Base-by-base conservation (phyloP, 108 stramenopile genomes). In the Craspedostauros australis region DNA sequence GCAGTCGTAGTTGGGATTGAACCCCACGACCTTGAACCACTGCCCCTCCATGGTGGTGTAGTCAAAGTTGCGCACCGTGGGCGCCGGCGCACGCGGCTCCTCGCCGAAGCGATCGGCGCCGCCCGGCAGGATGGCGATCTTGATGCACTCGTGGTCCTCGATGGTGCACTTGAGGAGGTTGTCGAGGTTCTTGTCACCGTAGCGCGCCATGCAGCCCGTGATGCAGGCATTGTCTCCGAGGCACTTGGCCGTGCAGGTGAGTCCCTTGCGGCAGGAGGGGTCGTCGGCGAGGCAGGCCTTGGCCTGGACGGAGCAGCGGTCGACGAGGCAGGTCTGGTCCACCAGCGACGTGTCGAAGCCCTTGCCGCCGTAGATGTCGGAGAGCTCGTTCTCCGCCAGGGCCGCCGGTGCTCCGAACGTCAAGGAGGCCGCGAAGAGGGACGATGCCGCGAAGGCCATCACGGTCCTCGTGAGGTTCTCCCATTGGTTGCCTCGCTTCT, bases 21-120 rank as follows among this genome's bases (percentile, higher is more conserved):
- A 91, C 22, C 96, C 96, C 46, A 87, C 88, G 0, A 95, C 93
- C 76, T 98, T 98, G 74, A 87, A 98, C 97, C 97, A 98, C 12
- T 66, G 73, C 2, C 97, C 97, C 54, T 92, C 82, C 76, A 98
- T 80, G 28, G 68, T 57, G 15, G 52, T 58, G 23, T 84, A 39
- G 46, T 95, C 80, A 68, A 98, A 95, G 48, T 77, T 74, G n/a
- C 54, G 45, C 27, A 84, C 76, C 16, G 90, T 91, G 6, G 84
- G 80, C 4, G 80, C 75, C 20, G 94, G 94, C 33, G 86, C 70
- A 19, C 64, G 46, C 9, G 90, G 91, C 55, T 88, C 88, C 39
- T 84, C 70, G 20, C 87, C 87, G 39, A 40, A 80, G 34, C 55
- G 54, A 66, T 91, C 90, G 1, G 75, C 84, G 32, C 94, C 90